Base-by-base conservation (phyloP, 1,284 basidiomycete species). In the Sanghuangporus sanghuang region DNA sequence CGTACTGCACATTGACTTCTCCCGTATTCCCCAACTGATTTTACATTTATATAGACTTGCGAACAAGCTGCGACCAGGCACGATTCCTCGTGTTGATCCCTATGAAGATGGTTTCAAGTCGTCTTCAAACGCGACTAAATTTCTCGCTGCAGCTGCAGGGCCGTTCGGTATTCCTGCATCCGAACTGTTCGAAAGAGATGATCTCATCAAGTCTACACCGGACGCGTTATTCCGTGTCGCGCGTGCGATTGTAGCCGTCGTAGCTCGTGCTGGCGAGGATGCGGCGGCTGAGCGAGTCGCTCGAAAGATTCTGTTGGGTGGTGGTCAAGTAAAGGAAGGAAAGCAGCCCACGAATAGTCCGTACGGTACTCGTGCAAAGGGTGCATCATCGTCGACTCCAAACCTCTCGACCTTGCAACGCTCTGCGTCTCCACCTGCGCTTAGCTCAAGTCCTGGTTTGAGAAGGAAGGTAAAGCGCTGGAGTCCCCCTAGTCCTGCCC, bases 121-220 rank as follows among this genome's bases (percentile, higher is more conserved):
- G 60, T 83, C 82, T 5, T 81, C 81, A 53, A 93, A 93, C 69
- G 79, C 92, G 46, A 84, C 85, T 36, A 86, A 84, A 72, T 93
- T 93, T 70, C 78, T 90, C 38, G 85, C 87, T 6, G 83, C 86
- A 1, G 89, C 85, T 67, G 81, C 87, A 11, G 81, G 56, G 2
- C 38, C 83, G 36, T 82, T 85, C 64, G 87, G 88, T 7, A 74
- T 91, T 8, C 72, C 79, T 36, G 74, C 81, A 35, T 82, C 85
- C 62, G 86, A 88, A 63, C 76, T 90, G 50, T 93, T 92, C 73
- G 78, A 82, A 59, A 78, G 79, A 9, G 86, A 90, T 68, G 89
- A 92, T 71, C 78, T 93, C 60, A 81, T 84, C 36, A 83, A 85
- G 69, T 79, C 77, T 21, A 61, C 64, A 23, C 76, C 80, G 42